Conservation (phyloP, 2,329 filamentous ascomycete genomes). For the Onygenales sp. region DNA sequence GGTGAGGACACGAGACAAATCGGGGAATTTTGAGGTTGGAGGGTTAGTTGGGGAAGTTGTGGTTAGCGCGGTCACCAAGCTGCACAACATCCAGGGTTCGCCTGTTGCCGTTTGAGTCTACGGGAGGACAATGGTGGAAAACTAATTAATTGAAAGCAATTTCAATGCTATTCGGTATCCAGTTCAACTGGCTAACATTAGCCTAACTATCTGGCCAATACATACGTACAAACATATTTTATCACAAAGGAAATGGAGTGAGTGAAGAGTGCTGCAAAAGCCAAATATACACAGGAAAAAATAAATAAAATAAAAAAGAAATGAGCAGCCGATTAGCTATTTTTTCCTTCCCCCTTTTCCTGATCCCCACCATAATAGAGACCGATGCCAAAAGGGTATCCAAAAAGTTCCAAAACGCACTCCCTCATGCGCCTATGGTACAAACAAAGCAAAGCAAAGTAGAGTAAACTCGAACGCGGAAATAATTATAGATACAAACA, state of each 20-base stretch:
- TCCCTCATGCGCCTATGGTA: neutral
- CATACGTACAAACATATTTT: too few species aligned
- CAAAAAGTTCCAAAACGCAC: neutral
- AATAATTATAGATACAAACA: neutral
- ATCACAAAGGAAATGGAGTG: neutral
- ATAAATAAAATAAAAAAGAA: too few species aligned
- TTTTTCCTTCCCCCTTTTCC: neutral
- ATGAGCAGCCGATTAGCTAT: too few species aligned
- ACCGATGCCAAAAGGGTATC: neutral
- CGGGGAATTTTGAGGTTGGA: neutral
- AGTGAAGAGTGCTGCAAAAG: neutral
- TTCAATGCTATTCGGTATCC: too few species aligned
- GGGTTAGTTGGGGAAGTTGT: neutral
- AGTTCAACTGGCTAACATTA: too few species aligned
- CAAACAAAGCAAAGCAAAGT: slow-evolving; percentile 2
- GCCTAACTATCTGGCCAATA: too few species aligned
- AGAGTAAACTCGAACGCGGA: neutral
- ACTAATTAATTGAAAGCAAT: too few species aligned
- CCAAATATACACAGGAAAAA: neutral
- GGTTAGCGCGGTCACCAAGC: neutral
- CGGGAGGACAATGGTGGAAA: too few species aligned
- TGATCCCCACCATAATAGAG: neutral
- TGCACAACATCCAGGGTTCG: neutral
- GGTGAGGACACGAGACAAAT: neutral
- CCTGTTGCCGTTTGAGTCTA: too few species aligned